Evolutionary conservation across 495 filamentous ascomycete species (phyloP).

Genomic region (Podospora conica): DNA sequence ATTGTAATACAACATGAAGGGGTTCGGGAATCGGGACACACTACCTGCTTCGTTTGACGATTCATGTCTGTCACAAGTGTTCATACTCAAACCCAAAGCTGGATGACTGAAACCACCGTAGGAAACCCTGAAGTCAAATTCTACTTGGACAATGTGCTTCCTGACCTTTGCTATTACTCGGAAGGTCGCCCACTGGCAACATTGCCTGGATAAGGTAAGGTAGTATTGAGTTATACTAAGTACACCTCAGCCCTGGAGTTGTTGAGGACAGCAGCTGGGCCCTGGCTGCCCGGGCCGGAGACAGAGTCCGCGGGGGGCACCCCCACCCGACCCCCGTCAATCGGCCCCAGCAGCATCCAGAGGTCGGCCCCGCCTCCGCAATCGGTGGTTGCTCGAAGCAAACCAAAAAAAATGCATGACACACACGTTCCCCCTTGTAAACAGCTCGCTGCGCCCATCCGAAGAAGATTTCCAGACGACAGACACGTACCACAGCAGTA

Average conservation of each 20-base stretch:
- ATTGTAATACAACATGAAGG: background rate
- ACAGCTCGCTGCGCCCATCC: background rate
- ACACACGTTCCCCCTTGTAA: background rate
- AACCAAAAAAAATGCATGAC: slow-evolving; percentile 6
- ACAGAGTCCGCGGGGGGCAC: background rate
- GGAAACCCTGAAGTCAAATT: too few species aligned
- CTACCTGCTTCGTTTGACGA: too few species aligned
- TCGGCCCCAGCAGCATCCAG: background rate
- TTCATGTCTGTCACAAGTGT: too few species aligned
- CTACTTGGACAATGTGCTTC: too few species aligned
- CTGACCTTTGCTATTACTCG: too few species aligned
- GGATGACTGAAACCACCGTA: too few species aligned
- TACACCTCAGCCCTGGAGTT: background rate
- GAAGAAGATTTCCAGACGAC: background rate
- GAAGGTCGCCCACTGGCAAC: too few species aligned
- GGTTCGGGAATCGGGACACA: too few species aligned
- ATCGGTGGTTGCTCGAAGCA: slow-evolving; percentile 8
- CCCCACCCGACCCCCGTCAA: background rate
- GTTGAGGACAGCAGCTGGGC: background rate
- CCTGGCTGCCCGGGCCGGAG: background rate
- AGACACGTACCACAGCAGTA: background rate
- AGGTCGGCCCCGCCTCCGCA: slow-evolving; percentile 14
- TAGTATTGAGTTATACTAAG: too few species aligned
- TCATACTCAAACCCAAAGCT: too few species aligned
- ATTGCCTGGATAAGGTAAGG: too few species aligned